Evolutionary conservation across 2,329 filamentous ascomycete species (phyloP), one percentile per base, ranked within the genome.

Genomic region (Cladosporium sp.): DNA sequence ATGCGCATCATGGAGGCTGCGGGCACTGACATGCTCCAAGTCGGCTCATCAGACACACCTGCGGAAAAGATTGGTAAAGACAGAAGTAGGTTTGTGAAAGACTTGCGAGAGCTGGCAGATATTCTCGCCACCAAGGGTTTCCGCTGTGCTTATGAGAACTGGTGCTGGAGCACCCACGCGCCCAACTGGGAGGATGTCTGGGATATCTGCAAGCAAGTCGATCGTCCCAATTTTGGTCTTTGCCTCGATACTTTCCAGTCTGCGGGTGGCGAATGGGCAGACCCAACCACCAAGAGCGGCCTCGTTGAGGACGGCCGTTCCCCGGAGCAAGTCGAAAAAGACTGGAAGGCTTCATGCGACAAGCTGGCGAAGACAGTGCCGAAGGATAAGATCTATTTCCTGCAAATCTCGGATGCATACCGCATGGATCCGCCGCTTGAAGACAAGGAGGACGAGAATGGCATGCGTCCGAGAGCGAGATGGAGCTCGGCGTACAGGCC

Each of bases 241-340:
- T 93, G 90, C 70, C 83, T 94, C 1, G 90, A 94, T 71, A 93
- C 90, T 0, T 93, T 93, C 78, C 90, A 93, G 74, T 89, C 86
- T 2, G 88, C 86, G 0, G 90, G 90, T 0, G 86, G 88, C 1
- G 90, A 93, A 74, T 93, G 86, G 84, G 90, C 82, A 0, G 90
- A 93, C 70, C 91, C 91, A 0, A 88, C 85, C 0, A 91, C 88
- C 0, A 64, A 76, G 1, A 87, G 86, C 0, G 90, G 90, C 0
- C 71, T 87, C 1, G 76, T 88, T 0, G 85, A 89, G 66, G 77
- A 80, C 18, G 74, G 80, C 0, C 69, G 73, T 1, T 76, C 78
- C 0, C 73, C 76, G 14, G 77, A 82, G 3, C 80, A 85, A 34
- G 70, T 91, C 3, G 78, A 83, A 11, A 72, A 76, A 30, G 79